Conservation (phyloP, 306 rosid genomes). For the Trichosanthes cucumerina region DNA sequence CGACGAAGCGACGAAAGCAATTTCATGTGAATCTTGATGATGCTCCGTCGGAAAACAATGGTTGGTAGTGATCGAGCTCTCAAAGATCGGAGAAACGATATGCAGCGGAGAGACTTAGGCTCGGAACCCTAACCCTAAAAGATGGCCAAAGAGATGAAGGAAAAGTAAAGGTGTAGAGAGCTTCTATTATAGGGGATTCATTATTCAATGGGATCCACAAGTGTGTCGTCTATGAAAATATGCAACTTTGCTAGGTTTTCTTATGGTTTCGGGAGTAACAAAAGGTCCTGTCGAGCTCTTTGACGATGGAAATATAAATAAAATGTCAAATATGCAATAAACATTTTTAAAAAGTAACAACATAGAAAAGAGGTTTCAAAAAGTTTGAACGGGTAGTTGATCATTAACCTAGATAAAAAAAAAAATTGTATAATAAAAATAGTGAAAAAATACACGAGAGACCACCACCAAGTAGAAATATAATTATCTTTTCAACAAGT, state of each 20-base stretch:
- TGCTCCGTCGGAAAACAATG: neutral
- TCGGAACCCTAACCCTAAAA: neutral
- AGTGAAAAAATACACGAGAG: too few relatives aligned
- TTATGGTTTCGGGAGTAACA: too few relatives aligned
- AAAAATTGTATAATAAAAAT: too few relatives aligned
- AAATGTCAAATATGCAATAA: too few relatives aligned
- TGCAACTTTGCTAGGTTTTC: neutral
- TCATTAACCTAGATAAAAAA: too few relatives aligned
- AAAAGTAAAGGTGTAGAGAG: neutral
- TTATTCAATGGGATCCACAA: neutral
- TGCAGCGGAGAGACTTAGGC: neutral
- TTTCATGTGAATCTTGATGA: neutral
- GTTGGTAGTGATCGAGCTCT: neutral
- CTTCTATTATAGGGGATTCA: neutral
- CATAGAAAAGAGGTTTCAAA: too few relatives aligned
- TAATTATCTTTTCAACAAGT: too few relatives aligned
- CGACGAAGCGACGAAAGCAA: neutral
- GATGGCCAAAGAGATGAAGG: neutral
- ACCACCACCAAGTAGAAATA: too few relatives aligned
- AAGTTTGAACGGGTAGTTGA: too few relatives aligned
- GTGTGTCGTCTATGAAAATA: neutral
- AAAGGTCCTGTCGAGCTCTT: too few relatives aligned
- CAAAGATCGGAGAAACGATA: neutral
- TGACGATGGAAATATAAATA: too few relatives aligned
- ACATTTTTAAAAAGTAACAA: too few relatives aligned